These are phyloP conservation scores for Pinguiococcus pyrenoidosus DNA, from an alignment of 108 stramenopile species.

Conservation along the genomic window DNA sequence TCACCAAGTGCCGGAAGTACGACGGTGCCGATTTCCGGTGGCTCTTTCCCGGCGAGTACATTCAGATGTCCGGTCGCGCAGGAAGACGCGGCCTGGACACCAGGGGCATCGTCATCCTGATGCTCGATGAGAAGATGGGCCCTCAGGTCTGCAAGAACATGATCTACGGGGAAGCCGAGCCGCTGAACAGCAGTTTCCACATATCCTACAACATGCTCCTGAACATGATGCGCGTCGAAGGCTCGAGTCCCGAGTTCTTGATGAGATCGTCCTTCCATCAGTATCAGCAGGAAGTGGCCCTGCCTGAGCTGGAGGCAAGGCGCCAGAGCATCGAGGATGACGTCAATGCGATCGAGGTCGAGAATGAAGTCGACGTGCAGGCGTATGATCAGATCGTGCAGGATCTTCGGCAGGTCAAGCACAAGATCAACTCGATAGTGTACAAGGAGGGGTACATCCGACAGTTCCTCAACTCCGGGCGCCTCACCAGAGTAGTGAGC, in stretches of 20 bases:
- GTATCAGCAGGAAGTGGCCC: conserved; percentile 78
- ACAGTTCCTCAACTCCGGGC: conserved; percentile 75
- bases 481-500: conserved; percentile 48
- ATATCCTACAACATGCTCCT: conserved; percentile 98
- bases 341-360: conserved; percentile 49
- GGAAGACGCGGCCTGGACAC: conserved; percentile 98
- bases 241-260: conserved; percentile 78
- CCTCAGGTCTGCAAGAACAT: conserved; percentile 54
- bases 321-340: neutral
- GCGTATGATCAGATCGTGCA: conserved; percentile 67
- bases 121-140: conserved; percentile 98
- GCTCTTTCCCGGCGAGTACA: conserved; percentile 72
- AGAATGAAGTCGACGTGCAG: conserved; percentile 46
- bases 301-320: conserved; percentile 16
- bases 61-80: conserved; percentile 93
- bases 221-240: conserved; percentile 96
- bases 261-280: conserved; percentile 88
- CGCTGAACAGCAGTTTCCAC: conserved; percentile 83
- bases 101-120: conserved; percentile 94
- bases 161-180: conserved; percentile 82
- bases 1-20: conserved; percentile 90
- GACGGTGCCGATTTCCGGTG: conserved; percentile 64
- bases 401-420: conserved; percentile 55
- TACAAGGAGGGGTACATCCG: conserved; percentile 67
- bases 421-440: conserved; percentile 59